Evolutionary conservation across 177 flowering plant species (phyloP).

Genomic region (Vitis hybrid): DNA sequence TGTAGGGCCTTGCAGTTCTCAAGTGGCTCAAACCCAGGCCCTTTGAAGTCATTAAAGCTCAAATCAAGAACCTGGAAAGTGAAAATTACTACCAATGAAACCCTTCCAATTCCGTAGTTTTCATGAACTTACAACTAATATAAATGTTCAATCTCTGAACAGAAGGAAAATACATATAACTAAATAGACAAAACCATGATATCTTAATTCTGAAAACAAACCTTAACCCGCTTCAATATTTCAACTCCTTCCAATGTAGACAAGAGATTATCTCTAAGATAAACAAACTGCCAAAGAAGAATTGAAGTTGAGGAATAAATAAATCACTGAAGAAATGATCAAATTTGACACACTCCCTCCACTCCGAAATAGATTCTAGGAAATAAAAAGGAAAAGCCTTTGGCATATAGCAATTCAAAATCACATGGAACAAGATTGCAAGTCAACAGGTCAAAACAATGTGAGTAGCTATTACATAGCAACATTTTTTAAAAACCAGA

Average conservation of each 20-base stretch:
- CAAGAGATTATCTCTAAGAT: conserved; percentile 96
- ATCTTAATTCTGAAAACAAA: conserved; percentile 28
- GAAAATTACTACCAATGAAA: conserved; percentile 4
- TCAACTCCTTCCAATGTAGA: conserved; percentile 91
- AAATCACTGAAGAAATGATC: background rate
- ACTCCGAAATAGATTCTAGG: background rate
- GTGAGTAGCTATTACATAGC: background rate
- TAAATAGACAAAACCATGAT: background rate
- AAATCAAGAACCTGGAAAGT: conserved; percentile 89
- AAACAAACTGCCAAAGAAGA: conserved; percentile 80
- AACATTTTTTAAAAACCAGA: background rate
- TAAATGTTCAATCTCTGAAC: background rate
- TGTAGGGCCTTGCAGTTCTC: conserved; percentile 88
- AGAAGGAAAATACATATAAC: background rate
- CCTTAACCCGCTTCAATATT: conserved; percentile 90
- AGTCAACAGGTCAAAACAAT: background rate
- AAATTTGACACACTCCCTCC: background rate
- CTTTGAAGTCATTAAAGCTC: conserved; percentile 97
- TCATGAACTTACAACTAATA: background rate
- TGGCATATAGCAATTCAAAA: background rate
- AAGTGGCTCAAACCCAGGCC: conserved; percentile 98
- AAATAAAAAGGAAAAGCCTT: background rate
- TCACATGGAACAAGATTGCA: background rate
- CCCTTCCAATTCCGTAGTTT: background rate
- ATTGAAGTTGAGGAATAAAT: background rate